Evolutionary conservation across 202 grass and related monocot species (phyloP).

Genomic region (Panicum hallii): DNA sequence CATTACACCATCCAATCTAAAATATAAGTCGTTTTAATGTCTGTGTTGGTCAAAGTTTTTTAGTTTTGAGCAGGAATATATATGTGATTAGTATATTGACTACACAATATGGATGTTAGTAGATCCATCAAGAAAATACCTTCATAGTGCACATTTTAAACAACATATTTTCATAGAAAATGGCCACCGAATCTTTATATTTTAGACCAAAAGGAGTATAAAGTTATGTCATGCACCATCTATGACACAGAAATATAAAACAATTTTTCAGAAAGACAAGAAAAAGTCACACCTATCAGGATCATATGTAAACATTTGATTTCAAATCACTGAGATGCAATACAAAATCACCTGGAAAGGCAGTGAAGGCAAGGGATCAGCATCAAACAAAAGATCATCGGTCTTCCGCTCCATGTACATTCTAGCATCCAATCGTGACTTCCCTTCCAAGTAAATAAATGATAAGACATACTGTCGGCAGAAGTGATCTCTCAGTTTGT

Average conservation of each 20-base stretch:
- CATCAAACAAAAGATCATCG: conserved; percentile 81
- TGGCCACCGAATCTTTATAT: not conserved
- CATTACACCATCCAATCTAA: not conserved
- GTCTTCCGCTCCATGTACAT: conserved; percentile 90
- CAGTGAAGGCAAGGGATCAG: conserved; percentile 77
- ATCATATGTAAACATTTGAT: conserved; percentile 36
- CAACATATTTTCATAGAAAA: conserved; percentile 22
- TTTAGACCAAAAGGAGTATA: not conserved
- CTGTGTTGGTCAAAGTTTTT: not conserved
- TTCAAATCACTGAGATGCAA: conserved; percentile 43
- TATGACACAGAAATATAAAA: not conserved
- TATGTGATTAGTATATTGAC: not conserved
- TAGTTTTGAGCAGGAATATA: not conserved
- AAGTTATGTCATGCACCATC: not conserved
- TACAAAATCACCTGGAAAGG: conserved; percentile 86
- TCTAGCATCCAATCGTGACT: conserved; percentile 89
- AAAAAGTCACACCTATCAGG: conserved; percentile 1
- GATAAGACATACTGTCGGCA: conserved; percentile 76
- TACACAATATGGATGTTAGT: not conserved
- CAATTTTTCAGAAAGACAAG: not conserved
- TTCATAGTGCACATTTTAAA: not conserved
- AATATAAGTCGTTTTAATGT: not conserved
- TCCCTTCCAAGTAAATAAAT: conserved; percentile 92
- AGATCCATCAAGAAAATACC: conserved; percentile 7
- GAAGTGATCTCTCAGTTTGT: conserved; percentile 96